Evolutionary conservation across 1,284 basidiomycete species (phyloP).

Genomic region (Microbotryum scabiosae): DNA sequence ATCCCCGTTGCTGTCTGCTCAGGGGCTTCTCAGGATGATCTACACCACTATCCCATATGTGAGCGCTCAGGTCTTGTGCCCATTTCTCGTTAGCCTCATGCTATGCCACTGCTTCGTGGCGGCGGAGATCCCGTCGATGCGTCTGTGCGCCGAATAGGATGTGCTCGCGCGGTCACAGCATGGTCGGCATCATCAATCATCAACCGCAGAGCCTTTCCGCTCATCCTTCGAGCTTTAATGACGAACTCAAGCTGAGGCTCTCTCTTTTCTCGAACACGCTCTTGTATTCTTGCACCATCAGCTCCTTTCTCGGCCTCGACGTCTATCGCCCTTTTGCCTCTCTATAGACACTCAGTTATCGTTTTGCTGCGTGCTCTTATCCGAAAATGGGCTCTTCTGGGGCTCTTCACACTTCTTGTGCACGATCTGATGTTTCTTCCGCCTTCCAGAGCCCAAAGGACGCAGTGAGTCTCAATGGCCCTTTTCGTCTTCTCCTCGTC

Average conservation of each 20-base stretch:
- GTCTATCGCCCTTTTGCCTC: no score
- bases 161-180: constrained; percentile 46
- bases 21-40: constrained; percentile 12
- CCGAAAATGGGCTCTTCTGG: constrained; percentile 38
- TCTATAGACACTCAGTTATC: no score
- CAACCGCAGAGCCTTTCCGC: constrained; percentile 40
- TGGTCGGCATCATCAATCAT: constrained; percentile 37
- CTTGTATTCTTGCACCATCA: background rate
- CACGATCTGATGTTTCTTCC: constrained; percentile 39
- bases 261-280: background rate
- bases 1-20: no score
- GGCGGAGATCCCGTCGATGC: constrained; percentile 44
- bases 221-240: constrained; percentile 41
- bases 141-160: constrained; percentile 47
- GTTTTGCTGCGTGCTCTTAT: no score
- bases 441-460: constrained; percentile 41
- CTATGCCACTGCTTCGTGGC: constrained; percentile 42
- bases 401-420: constrained; percentile 39
- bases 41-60: constrained; percentile 34
- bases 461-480: no score
- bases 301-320: background rate
- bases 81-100: constrained; percentile 40
- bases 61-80: constrained; percentile 34
- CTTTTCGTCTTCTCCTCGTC: no score
- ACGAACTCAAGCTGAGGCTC: constrained; percentile 41